Evolutionary conservation across 768 basidiomycete genomes (phyloP).

Genomic region (Lactarius deliciosus): DNA sequence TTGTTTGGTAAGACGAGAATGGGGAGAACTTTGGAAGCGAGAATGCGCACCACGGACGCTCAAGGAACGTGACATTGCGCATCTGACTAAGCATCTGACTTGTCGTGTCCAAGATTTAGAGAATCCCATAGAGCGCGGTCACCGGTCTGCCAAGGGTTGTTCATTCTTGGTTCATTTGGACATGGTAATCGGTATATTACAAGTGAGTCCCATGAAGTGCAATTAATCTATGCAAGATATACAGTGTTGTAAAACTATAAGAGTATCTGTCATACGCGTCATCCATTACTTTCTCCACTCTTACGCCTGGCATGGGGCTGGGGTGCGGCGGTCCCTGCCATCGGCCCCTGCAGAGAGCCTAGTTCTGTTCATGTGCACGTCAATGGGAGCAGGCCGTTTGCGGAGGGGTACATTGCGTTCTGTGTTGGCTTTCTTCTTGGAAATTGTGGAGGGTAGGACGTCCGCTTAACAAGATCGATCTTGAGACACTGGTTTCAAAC

Average conservation of each 20-base stretch:
- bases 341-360: slow-evolving; percentile 68
- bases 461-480: slow-evolving; percentile 80
- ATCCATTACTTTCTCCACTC: not conserved
- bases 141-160: no score
- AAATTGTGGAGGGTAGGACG: slow-evolving; percentile 74
- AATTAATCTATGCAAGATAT: not conserved
- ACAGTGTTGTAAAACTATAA: not conserved
- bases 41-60: no score
- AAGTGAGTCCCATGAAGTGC: not conserved
- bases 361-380: slow-evolving; percentile 80
- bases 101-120: no score
- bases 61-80: no score
- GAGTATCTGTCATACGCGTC: not conserved
- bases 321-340: slow-evolving; percentile 42
- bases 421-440: slow-evolving; percentile 82
- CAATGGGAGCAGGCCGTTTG: slow-evolving; percentile 84
- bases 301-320: no score
- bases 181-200: not conserved
- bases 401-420: slow-evolving; percentile 80
- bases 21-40: no score
- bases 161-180: no score
- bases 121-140: no score
- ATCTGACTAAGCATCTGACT: no score
- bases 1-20: no score
- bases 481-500: slow-evolving; percentile 73